Evolutionary conservation across 2,329 filamentous ascomycete genomes (phyloP).

Genomic region (Coniochaeta ligniaria): DNA sequence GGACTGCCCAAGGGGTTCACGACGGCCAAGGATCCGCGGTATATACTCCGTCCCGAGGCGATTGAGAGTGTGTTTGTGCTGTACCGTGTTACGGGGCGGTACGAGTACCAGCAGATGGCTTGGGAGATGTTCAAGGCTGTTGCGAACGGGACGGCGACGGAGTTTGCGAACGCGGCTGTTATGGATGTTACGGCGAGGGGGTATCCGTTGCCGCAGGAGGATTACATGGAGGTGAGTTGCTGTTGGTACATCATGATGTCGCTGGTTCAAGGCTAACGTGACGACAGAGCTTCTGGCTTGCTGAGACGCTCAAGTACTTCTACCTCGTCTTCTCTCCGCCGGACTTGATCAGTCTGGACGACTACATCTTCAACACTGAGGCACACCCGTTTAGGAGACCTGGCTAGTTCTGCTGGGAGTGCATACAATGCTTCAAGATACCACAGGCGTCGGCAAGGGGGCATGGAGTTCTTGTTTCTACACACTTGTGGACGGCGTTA

Average conservation of each 20-base stretch:
- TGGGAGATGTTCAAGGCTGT: constrained; percentile 47
- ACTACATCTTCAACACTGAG: constrained; percentile 57
- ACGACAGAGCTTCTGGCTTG: constrained; percentile 56
- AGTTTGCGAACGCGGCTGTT: constrained; percentile 40
- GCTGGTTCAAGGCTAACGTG: background rate
- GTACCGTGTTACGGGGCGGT: constrained; percentile 42
- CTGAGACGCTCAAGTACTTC: constrained; percentile 71
- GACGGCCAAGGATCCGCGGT: constrained; percentile 41
- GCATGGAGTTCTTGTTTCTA: background rate
- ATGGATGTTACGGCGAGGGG: constrained; percentile 35
- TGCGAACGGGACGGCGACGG: constrained; percentile 34
- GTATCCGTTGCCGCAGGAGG: constrained; percentile 27
- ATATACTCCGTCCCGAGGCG: constrained; percentile 33
- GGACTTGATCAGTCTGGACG: constrained; percentile 55
- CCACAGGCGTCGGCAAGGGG: background rate
- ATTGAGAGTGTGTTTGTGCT: constrained; percentile 39
- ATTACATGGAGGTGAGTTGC: constrained; percentile 24
- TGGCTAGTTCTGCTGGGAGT: background rate
- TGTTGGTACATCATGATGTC: constrained; percentile 13
- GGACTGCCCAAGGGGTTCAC: constrained; percentile 53
- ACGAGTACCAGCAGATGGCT: constrained; percentile 39
- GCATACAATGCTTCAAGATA: background rate
- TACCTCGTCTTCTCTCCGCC: constrained; percentile 63
- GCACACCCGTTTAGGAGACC: constrained; percentile 35
- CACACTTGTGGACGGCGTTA: background rate